A percentile compares a stretch with the other conserved stretches of the same genome.
These are phyloP conservation scores for Biscogniauxia marginata DNA, from an alignment of 2,329 filamentous ascomycete genomes.

Conservation along the genomic window DNA sequence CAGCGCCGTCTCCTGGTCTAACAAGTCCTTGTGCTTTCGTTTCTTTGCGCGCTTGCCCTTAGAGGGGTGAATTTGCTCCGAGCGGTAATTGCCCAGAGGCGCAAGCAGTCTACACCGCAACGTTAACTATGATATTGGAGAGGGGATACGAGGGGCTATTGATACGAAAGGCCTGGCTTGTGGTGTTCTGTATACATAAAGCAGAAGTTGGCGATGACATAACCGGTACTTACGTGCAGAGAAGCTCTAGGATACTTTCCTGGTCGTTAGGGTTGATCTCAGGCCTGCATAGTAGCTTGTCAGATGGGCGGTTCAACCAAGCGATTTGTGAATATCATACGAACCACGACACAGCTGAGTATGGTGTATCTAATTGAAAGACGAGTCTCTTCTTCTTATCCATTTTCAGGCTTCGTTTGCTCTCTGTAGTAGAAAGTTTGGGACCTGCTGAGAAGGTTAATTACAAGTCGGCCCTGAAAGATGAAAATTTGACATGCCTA, in stretches of 20 bases:
- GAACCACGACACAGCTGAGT: slow-evolving; percentile 60
- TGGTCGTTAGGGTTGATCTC: slow-evolving; percentile 56
- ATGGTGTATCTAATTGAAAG: slow-evolving; percentile 66
- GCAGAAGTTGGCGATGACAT: too few species aligned
- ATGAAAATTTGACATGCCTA: background rate
- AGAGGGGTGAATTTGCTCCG: slow-evolving; percentile 52
- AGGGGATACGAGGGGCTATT: background rate
- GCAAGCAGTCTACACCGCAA: slow-evolving; percentile 51
- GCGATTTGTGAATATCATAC: slow-evolving; percentile 11
- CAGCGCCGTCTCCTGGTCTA: slow-evolving; percentile 11
- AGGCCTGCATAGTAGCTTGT: slow-evolving; percentile 49
- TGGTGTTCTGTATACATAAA: background rate
- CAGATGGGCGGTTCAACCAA: background rate
- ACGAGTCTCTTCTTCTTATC: slow-evolving; percentile 56
- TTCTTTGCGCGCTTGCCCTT: slow-evolving; percentile 60
- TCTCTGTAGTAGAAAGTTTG: background rate
- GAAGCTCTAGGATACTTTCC: slow-evolving; percentile 62
- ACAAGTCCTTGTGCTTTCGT: slow-evolving; percentile 43
- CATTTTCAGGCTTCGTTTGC: slow-evolving; percentile 33
- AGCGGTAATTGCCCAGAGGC: slow-evolving; percentile 63
- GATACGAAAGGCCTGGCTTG: background rate
- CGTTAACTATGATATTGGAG: slow-evolving; percentile 10
- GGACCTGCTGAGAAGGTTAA: background rate
- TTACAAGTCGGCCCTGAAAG: background rate
- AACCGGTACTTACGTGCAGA: slow-evolving; percentile 57